These are phyloP conservation scores for Jamesozyma spencerorum DNA, from an alignment of 805 yeast genomes.

Conservation along the genomic window DNA sequence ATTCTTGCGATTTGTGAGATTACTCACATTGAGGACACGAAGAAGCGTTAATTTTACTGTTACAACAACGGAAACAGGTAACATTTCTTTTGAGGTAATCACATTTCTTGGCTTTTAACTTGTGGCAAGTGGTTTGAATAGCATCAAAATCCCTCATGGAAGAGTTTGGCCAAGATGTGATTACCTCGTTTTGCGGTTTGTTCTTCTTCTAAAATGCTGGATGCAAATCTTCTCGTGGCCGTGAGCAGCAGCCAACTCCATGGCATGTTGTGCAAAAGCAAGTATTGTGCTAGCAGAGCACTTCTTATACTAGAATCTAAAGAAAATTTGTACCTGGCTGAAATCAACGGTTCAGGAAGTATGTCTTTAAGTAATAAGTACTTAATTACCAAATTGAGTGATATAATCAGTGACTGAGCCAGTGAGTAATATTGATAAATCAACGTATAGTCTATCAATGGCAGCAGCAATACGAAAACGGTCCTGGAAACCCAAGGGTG, in stretches of 20 bases:
- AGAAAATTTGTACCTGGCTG: background rate
- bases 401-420: background rate
- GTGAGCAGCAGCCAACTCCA: constrained; percentile 1
- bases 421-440: background rate
- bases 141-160: background rate
- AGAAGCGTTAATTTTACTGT: background rate
- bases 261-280: background rate
- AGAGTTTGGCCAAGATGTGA: no score
- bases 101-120: background rate
- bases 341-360: background rate
- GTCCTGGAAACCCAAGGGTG: background rate
- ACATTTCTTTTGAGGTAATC: background rate
- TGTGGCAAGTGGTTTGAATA: background rate
- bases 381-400: background rate
- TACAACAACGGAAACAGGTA: background rate
- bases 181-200: background rate
- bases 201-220: background rate
- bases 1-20: background rate
- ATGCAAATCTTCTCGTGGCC: background rate
- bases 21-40: background rate
- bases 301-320: background rate
- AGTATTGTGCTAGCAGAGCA: background rate
- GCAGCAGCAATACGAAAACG: background rate
- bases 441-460: background rate
- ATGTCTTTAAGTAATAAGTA: background rate